Base-by-base conservation (phyloP, 345 rosid species). In the Raphanus raphanistrum region DNA sequence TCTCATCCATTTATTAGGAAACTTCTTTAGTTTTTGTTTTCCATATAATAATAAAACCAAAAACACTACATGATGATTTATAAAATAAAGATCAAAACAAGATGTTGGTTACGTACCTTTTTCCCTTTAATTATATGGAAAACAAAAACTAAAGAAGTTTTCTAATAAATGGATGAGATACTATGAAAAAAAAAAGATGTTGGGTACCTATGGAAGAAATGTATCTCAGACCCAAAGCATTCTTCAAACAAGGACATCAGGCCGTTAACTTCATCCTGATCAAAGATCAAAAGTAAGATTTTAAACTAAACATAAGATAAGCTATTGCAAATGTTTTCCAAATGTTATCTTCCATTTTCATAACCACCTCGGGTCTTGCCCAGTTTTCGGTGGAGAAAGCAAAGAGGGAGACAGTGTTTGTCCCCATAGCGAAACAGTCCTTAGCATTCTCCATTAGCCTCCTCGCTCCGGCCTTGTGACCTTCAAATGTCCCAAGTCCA, bases 321-420 rank as follows among this genome's bases (percentile, higher is more conserved):
- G 1, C 3, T 50, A 36, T 41, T 29, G 45, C 26, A 71, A 45
- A 26, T 0, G 8, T 29, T 68, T 58, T 26, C 7, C 6, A 58
- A 25, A 58, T 9, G 31, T 25, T 58, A 58, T 58, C 6, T 58
- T 4, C 32, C 13, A 10, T 58, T 26, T 4, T 26, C 63, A 58
- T 58, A 3, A 17, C 38, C 9, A 87, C 93, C 96, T 83, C 68
- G 2, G 93, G 96, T 66, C 97, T 86, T 71, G 63, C 63, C 94
- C 93, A 88, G 41, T 92, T 92, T 52, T 92, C 97, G 3, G 79
- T 28, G 33, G 93, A 92, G 74, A 92, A 90, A 28, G 92, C 94
- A 76, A 92, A 90, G 54, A 87, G 87, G 29, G 93, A 87, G 48
- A 92, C 82, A 28, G 89, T 90, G 70, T 76, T 76, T 29, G 80